Percentiles rank a stretch among this genome's conserved stretches.
These are phyloP conservation scores for Rhizopogon salebrosus DNA, from an alignment of 768 basidiomycete species.

Conservation along the genomic window DNA sequence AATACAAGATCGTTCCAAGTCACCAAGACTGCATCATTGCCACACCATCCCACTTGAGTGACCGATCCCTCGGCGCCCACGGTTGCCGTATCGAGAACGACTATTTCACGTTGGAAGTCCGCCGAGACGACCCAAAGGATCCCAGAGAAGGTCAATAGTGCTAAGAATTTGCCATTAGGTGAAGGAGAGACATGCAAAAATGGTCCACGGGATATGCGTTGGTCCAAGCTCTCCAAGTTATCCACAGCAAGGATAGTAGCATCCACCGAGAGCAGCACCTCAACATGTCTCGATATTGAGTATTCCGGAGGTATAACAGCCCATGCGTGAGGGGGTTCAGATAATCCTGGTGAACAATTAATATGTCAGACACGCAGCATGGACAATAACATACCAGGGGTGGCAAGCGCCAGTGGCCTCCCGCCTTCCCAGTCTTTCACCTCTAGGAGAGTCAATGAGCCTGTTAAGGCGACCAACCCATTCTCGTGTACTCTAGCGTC, in stretches of 20 bases:
- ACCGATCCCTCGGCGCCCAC: slow-evolving; percentile 56
- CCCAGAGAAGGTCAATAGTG: slow-evolving; percentile 68
- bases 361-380: not conserved
- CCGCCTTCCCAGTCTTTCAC: slow-evolving; percentile 86
- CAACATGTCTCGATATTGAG: slow-evolving; percentile 84
- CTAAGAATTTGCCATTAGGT: slow-evolving; percentile 90
- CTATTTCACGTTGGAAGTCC: slow-evolving; percentile 84
- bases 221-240: slow-evolving; percentile 84
- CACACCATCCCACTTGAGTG: slow-evolving; percentile 88
- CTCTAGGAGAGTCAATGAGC: slow-evolving; percentile 71
- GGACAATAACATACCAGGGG: slow-evolving; percentile 51
- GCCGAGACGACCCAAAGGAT: slow-evolving; percentile 91
- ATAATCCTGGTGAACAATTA: slow-evolving; percentile 44
- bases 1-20: slow-evolving; percentile 75
- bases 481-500: slow-evolving; percentile 84
- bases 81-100: slow-evolving; percentile 74
- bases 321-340: slow-evolving; percentile 81
- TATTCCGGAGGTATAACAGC: slow-evolving; percentile 85
- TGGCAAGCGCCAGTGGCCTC: slow-evolving; percentile 66
- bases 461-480: slow-evolving; percentile 83
- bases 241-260: slow-evolving; percentile 81
- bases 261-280: slow-evolving; percentile 81
- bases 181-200: slow-evolving; percentile 86
- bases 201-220: slow-evolving; percentile 82
- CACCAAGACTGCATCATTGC: slow-evolving; percentile 88